phyloP scores from a whole-genome alignment of 306 rosid genomes.

The Cucumis cinereus region DNA sequence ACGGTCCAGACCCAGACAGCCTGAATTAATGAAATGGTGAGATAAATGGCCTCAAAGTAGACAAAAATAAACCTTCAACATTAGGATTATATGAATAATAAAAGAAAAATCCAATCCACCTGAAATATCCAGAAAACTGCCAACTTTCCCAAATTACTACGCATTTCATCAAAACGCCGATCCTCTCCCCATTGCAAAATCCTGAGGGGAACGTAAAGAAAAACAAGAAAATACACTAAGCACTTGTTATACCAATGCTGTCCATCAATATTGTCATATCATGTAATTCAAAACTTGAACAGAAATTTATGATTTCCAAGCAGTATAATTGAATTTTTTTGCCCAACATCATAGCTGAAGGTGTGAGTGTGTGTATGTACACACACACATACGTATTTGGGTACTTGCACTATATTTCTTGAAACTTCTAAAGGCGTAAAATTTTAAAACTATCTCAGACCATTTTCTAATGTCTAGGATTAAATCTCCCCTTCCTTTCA shows the following conservation, averaged over 20 bases:
- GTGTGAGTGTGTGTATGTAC: too few relatives aligned
- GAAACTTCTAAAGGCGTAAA: too few relatives aligned
- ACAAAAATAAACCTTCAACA: not conserved
- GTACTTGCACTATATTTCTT: too few relatives aligned
- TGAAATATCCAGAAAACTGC: constrained; percentile 93
- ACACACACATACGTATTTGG: too few relatives aligned
- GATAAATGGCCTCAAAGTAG: not conserved
- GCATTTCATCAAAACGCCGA: constrained; percentile 87
- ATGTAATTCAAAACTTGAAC: not conserved
- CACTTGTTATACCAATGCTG: not conserved
- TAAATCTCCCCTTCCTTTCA: not conserved
- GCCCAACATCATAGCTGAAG: not conserved
- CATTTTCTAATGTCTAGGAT: not conserved
- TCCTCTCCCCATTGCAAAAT: constrained; percentile 95
- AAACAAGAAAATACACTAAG: not conserved
- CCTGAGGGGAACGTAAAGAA: constrained; percentile 29
- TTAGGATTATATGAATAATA: not conserved
- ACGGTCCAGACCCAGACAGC: constrained; percentile 98
- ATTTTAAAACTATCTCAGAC: not conserved
- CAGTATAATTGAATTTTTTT: not conserved
- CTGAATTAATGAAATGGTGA: constrained; percentile 25
- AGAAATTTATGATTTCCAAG: not conserved
- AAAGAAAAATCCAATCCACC: constrained; percentile 30
- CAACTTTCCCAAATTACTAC: constrained; percentile 52
- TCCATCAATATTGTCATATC: not conserved